phyloP scores from a whole-genome alignment of 148 eudicot genomes.

The Cornus kousa region DNA sequence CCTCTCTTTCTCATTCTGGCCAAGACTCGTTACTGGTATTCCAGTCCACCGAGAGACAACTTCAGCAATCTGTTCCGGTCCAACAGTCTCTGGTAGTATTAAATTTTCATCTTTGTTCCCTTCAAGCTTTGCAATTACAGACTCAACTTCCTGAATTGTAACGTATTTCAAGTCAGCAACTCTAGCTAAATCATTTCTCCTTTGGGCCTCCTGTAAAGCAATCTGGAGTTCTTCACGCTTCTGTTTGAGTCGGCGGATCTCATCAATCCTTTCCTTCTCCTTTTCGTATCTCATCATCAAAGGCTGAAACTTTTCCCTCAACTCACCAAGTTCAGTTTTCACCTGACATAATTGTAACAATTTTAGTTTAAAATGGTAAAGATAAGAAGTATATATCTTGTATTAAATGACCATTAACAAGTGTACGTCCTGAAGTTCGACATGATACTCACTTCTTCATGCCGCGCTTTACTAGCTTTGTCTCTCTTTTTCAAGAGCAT shows the following conservation, averaged over 20 bases:
- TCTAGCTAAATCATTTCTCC: constrained; percentile 68
- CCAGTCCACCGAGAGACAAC: constrained; percentile 92
- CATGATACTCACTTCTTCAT: constrained; percentile 51
- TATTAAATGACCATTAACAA: background rate
- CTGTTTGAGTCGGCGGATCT: constrained; percentile 65
- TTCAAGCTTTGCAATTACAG: constrained; percentile 57
- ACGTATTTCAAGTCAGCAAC: constrained; percentile 78
- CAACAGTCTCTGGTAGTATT: constrained; percentile 79
- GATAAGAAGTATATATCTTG: background rate
- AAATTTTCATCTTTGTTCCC: constrained; percentile 35
- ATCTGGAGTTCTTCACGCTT: constrained; percentile 62
- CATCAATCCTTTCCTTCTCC: constrained; percentile 85
- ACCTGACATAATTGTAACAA: constrained; percentile 22
- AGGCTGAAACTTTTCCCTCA: constrained; percentile 84
- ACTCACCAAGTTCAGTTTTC: constrained; percentile 62
- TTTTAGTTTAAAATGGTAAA: background rate
- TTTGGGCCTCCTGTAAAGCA: constrained; percentile 74
- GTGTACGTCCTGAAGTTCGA: no score
- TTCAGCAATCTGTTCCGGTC: constrained; percentile 86
- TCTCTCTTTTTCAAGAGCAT: constrained; percentile 94
- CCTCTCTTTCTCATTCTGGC: constrained; percentile 79
- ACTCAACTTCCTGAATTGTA: constrained; percentile 68
- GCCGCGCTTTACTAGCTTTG: constrained; percentile 85
- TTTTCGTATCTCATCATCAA: constrained; percentile 67
- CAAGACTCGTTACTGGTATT: constrained; percentile 76